Base-by-base conservation (phyloP, 164 flowering plant species). In the Kalanchoe fedtschenkoi region DNA sequence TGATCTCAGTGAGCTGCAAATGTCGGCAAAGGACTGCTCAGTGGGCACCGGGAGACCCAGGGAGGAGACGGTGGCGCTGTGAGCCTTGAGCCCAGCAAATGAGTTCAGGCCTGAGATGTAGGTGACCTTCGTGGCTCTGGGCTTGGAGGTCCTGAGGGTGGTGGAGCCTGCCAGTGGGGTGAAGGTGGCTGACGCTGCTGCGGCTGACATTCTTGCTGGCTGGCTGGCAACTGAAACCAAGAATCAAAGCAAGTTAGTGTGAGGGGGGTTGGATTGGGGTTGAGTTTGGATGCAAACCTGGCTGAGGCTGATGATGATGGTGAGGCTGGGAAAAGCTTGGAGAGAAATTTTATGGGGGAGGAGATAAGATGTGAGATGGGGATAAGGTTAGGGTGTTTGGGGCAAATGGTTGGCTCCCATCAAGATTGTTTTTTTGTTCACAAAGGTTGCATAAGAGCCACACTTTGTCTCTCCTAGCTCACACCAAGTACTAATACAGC, bases 81-180 rank as follows among this genome's bases (percentile, higher is more conserved):
- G 69, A 29, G 83, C 82, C 68, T 81, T 85, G 41, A 85, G 77
- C 26, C 90, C 90, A 26, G 75, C 76, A 54, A 73, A 85, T 35
- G 82, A 70, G 65, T 73, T 85, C 70, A 85, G 37, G 22, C 90
- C 84, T 41, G 62, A 63, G 5, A 81, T 76, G 74, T 72, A 71
- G 17, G 54, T 69, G 42, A 79, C 77, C 34, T 69, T 78, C 51
- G 53, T 66, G 44, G 68, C 68, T 54, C 69, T 73, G 8, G 22
- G 5, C 64, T 32, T 74, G 46, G n/a, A 57, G 16, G 75, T 39
- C 21, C 58, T 19, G 59, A 58, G 60, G 11, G 15, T 28, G 14
- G 59, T 24, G 61, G 58, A 55, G 13, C 57, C 41, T 17, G 62
- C 26, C 41, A 66, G 35, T 8, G 69, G 53, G 3, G 70, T 34